Base-by-base conservation (phyloP, 129 eudicot species). In the Solidago caesia region DNA sequence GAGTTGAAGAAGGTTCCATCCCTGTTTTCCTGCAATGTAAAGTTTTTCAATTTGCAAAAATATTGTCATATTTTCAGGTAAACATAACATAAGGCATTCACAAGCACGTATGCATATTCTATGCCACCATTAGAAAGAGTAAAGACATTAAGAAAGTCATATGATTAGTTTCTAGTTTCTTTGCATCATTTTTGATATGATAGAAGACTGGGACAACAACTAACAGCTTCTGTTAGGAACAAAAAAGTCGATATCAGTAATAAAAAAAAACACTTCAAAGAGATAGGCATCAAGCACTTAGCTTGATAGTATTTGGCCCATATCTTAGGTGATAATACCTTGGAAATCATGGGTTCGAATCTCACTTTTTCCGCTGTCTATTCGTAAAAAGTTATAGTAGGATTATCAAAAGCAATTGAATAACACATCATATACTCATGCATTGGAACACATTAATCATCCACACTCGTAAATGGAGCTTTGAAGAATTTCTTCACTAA, bases 1-100 rank as follows among this genome's bases (percentile, higher is more conserved):
- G 68, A 43, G 86, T 73, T n/a, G 80, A 70, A 79, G 87, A 86
- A 80, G 73, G 77, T 62, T 70, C 80, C 53, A 39, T 71, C 65
- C 68, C 87, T 65, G 92, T 70, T 72, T 83, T 83, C 97, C 97
- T 92, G 90, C 76, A 86, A 81, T 21, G 44, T 51, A 52, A 59
- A 61, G 14, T 6, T 59, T 45, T 49, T 64, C 51, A 75, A 6
- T 27, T 62, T 44, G 39, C 7, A 61, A 75, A 49, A 73, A 43
- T 47, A 16, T 48, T 59, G 49, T 49, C 52, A 46, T 43, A 43
- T 57, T 72, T 16, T 43, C 65, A 72, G 67, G 52, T 72, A 43
- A 6, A 72, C 55, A 57, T 6, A 72, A 57, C 57, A 13, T 44
- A 10, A 6, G 8, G 21, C 56, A 42, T 16, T 57, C 47, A 57